Evolutionary conservation across 1,284 basidiomycete species (phyloP), one percentile per base, ranked within the genome.

Genomic region (Cryptococcus sp.): DNA sequence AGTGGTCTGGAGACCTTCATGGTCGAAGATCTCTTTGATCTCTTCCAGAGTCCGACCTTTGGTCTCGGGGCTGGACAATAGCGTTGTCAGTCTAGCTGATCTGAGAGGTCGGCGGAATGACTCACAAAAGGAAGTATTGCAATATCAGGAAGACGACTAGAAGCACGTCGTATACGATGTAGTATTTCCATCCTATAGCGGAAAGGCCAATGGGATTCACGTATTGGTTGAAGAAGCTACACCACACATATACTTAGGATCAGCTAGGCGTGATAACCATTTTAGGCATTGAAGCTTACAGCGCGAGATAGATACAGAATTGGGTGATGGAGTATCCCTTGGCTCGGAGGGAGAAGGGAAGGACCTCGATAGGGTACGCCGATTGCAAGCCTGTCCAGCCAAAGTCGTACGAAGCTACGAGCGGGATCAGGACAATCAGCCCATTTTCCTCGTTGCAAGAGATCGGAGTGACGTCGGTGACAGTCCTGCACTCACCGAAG

Each of bases 121-220:
- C 55, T 61, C 47, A 45, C 62, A 47, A 61, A 46, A 54, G 53
- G 41, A 44, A 44, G 22, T 19, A 54, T 47, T 53, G 51, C 40
- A 53, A 37, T 8, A 46, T 26, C 16, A 53, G 26, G 43, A 53
- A 54, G 25, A 56, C 22, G 5, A 59, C 23, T n/a, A 63, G 50
- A 45, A 67, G 43, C 39, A 25, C 64, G 22, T 63, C 60, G 61
- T 70, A 75, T 46, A 72, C 66, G 46, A 68, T 59, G 61, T 72
- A 72, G 57, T 67, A 72, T 55, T 65, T 65, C 66, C 66, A 74
- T 6, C 58, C 61, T 20, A 67, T 61, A 3, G 20, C 39, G 7
- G 56, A 45, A 3, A 66, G 57, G 3, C 59, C 64, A 23, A 65
- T 58, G 17, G 65, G 65, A 56, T 67, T 67, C 44, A 64, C 61